phyloP scores from a whole-genome alignment of 192 early-diverging fungal genomes.

The Coemansia pectinata region DNA sequence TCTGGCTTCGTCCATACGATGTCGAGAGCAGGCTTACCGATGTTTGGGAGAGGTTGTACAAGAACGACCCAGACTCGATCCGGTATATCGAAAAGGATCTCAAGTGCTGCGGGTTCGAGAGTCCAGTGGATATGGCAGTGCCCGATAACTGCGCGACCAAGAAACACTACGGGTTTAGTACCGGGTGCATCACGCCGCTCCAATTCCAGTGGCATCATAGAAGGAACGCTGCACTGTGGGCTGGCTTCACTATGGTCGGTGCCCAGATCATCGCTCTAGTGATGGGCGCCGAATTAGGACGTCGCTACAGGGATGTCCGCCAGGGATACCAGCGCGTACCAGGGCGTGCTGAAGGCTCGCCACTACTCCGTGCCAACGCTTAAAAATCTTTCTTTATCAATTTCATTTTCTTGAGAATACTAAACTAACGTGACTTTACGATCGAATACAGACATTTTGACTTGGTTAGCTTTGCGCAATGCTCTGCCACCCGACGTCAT shows the following conservation, averaged over 20 bases:
- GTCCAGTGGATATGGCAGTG: conserved; percentile 48
- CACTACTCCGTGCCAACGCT: conserved; percentile 21
- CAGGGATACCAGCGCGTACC: conserved; percentile 37
- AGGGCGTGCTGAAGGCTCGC: conserved; percentile 23
- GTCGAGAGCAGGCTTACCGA: conserved; percentile 38
- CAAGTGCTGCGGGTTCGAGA: conserved; percentile 57
- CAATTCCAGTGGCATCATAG: conserved; percentile 27
- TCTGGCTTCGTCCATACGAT: conserved; percentile 38
- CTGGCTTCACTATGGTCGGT: conserved; percentile 29
- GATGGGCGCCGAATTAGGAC: conserved; percentile 42
- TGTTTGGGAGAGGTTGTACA: conserved; percentile 58
- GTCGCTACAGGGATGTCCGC: conserved; percentile 32
- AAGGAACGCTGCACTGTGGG: conserved; percentile 15
- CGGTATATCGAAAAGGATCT: conserved; percentile 55
- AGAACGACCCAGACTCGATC: conserved; percentile 51
- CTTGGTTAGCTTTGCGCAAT: conserved; percentile 33
- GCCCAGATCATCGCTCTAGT: conserved; percentile 40
- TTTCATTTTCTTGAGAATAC: too few species aligned
- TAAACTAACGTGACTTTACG: conserved; percentile 28
- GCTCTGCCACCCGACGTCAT: conserved; percentile 46
- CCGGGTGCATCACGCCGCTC: conserved; percentile 28
- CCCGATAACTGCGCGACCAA: conserved; percentile 41
- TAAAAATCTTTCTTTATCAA: not conserved
- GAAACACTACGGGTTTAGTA: conserved; percentile 38
- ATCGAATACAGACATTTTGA: conserved; percentile 31